Evolutionary conservation across 140 eudicot genomes (phyloP), one percentile per base, ranked within the genome.

Genomic region (Cichorium intybus): DNA sequence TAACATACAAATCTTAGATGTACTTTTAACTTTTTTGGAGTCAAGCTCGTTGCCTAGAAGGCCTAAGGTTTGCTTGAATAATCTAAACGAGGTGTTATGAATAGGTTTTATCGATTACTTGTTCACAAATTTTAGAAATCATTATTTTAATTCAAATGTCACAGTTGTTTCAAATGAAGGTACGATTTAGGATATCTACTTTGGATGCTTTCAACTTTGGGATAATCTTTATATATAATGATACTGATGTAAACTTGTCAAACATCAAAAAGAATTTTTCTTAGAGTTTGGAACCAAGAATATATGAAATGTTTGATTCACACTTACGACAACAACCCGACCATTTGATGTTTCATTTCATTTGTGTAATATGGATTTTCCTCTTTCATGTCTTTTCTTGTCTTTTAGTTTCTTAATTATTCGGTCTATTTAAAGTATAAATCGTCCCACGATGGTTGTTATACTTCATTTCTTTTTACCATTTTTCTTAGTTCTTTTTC

Each of bases 271-370:
- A 8, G 43, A 35, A 35, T 8, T 35, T 35, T 14, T 35, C 43
- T 35, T 35, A 8, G 43, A 10, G 46, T 63, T 46, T 4, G 45
- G 41, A 54, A 11, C 12, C 22, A 37, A 31, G 22, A 37, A 37
- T 64, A 56, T 29, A 56, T 46, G 51, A n/a, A 53, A 37, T 20
- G 63, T 68, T 54, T 31, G 31, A 17, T 68, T 68, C 73, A 55
- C 56, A 67, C 55, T 53, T 67, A 4, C 29, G 43, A 24, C 43
- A 12, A 53, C 33, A 54, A 17, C 54, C 22, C 34, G 34, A 34
- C 23, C 12, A 20, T 39, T 41, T 14, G 12, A 4, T 15, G 0
- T 1, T 66, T 3, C 62, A 14, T 43, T 65, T 50, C 50, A 29
- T 33, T 65, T 51, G n/a, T 26, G 52, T 65, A 49, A 26, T 60